A percentile compares a stretch with the other conserved stretches of the same genome.
These are phyloP conservation scores for Dactylorhiza incarnata DNA, from an alignment of 106 monocot species.

Conservation along the genomic window DNA sequence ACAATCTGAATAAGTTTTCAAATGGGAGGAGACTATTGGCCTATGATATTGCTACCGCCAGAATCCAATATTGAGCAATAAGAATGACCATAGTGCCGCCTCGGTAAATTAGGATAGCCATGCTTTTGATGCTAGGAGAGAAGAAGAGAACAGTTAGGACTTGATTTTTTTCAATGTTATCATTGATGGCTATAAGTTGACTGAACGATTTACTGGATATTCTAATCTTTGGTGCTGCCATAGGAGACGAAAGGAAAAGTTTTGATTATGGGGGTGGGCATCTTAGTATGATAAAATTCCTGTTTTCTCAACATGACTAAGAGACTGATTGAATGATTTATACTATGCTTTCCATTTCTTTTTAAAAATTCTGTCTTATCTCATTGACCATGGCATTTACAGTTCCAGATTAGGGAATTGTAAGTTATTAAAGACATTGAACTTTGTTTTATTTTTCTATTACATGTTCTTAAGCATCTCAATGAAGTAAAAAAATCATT, in stretches of 20 bases:
- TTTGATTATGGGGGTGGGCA: neutral
- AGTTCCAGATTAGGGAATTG: neutral
- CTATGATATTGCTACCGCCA: too few relatives aligned
- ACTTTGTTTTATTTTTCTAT: conserved; percentile 1
- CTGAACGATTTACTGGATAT: neutral
- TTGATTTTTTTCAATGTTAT: neutral
- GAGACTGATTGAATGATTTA: neutral
- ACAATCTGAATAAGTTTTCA: too few relatives aligned
- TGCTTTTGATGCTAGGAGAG: neutral
- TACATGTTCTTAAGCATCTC: neutral
- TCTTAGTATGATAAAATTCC: neutral
- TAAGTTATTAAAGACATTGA: neutral
- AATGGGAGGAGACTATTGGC: too few relatives aligned
- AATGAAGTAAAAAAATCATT: neutral
- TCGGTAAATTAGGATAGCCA: too few relatives aligned
- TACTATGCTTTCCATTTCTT: neutral
- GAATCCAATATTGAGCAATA: too few relatives aligned
- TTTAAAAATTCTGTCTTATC: neutral
- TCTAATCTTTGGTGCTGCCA: neutral
- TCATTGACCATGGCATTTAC: neutral
- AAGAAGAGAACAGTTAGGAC: too few relatives aligned
- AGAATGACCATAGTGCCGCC: too few relatives aligned
- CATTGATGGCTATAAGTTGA: neutral
- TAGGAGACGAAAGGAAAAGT: neutral
- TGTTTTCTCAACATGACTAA: neutral